These are phyloP conservation scores for Ceratocystis papillata DNA, from an alignment of 2,329 filamentous ascomycete genomes.

Conservation along the genomic window DNA sequence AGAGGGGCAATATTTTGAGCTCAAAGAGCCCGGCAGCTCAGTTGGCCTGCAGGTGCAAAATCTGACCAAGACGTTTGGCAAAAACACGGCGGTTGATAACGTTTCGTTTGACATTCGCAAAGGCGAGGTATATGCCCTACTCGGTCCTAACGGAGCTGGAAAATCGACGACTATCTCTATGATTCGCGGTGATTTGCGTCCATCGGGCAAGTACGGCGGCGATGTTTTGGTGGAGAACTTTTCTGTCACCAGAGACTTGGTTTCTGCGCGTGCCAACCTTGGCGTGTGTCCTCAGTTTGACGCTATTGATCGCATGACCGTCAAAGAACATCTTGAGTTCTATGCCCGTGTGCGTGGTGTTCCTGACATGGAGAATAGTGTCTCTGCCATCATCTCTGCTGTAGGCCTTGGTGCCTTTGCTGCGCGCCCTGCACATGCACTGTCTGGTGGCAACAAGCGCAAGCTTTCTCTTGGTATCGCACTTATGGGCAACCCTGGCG, in stretches of 20 bases:
- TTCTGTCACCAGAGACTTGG: conserved; percentile 61
- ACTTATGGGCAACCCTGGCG: conserved; percentile 80
- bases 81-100: conserved; percentile 73
- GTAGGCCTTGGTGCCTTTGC: conserved; percentile 65
- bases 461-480: conserved; percentile 84
- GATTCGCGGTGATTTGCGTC: conserved; percentile 77
- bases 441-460: conserved; percentile 88
- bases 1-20: conserved; percentile 47
- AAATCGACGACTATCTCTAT: conserved; percentile 84
- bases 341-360: conserved; percentile 80
- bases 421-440: conserved; percentile 61
- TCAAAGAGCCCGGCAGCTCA: conserved; percentile 31
- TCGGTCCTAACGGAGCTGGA: conserved; percentile 84
- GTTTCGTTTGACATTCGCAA: conserved; percentile 70
- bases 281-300: conserved; percentile 89
- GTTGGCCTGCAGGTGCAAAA: conserved; percentile 71
- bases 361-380: conserved; percentile 62
- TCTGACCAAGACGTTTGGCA: conserved; percentile 67
- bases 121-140: conserved; percentile 75
- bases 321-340: conserved; percentile 73
- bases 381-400: conserved; percentile 63
- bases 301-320: conserved; percentile 84
- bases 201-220: conserved; percentile 59
- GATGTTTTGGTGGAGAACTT: conserved; percentile 71
- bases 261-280: conserved; percentile 61